Conservation (phyloP, 164 flowering plant species). For the Liquidambar formosana region DNA sequence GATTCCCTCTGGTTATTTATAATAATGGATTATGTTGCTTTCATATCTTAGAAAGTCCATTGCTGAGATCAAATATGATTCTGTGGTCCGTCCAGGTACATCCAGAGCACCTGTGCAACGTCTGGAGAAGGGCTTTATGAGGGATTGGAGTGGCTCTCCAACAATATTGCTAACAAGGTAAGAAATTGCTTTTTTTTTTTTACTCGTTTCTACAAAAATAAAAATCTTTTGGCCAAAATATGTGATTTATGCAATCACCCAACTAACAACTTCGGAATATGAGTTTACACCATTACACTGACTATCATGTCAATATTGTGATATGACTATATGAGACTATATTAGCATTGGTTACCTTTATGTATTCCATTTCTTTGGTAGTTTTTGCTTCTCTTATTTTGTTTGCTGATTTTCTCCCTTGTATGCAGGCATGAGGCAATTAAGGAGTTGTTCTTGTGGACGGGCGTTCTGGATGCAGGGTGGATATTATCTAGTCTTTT, state of each 20-base stretch:
- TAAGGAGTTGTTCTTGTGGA: constrained; percentile 10
- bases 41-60: neutral
- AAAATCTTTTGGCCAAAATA: neutral
- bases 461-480: constrained; percentile 53
- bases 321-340: too few species aligned
- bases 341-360: neutral
- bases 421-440: constrained; percentile 39
- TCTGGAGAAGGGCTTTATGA: constrained; percentile 96
- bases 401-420: neutral
- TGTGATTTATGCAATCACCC: neutral
- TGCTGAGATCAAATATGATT: neutral
- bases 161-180: constrained; percentile 94
- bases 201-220: neutral
- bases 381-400: neutral
- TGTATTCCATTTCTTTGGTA: neutral
- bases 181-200: constrained; percentile 5
- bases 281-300: neutral
- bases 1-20: neutral
- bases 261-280: neutral
- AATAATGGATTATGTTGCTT: neutral
- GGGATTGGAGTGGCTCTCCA: constrained; percentile 97
- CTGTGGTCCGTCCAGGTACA: constrained; percentile 62
- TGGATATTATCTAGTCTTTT: constrained; percentile 40
- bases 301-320: too few species aligned
- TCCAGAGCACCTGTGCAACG: constrained; percentile 98